Evolutionary conservation across 768 basidiomycete species (phyloP).

Genomic region (Lentinula sp.): DNA sequence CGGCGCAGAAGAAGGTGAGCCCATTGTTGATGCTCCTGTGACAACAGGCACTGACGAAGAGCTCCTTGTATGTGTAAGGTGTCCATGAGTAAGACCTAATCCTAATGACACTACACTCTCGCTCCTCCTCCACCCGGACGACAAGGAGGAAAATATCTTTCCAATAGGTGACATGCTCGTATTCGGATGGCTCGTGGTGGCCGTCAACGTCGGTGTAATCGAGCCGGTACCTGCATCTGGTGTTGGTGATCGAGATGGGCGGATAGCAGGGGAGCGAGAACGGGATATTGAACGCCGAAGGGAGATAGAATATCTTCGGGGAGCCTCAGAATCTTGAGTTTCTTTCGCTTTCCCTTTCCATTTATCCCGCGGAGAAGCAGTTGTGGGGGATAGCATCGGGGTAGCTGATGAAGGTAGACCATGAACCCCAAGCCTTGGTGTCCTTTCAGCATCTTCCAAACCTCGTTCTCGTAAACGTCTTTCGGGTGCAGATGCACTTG

Average conservation of each 20-base stretch:
- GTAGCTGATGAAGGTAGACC: neutral
- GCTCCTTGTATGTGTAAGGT: neutral
- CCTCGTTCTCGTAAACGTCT: neutral
- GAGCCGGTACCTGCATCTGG: neutral
- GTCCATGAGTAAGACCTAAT: neutral
- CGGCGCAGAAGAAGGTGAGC: neutral
- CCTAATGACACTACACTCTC: neutral
- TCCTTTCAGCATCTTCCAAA: neutral
- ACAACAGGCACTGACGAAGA: neutral
- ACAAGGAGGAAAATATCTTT: neutral
- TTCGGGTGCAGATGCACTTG: neutral
- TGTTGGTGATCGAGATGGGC: neutral
- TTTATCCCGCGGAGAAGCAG: neutral
- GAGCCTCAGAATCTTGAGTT: neutral
- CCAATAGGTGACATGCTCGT: neutral
- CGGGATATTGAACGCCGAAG: neutral
- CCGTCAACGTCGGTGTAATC: neutral
- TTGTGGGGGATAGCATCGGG: neutral
- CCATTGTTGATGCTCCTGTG: neutral
- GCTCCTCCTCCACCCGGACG: constrained; percentile 1
- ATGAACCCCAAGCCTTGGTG: neutral
- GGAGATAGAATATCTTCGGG: neutral
- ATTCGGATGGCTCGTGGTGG: neutral
- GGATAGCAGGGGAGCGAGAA: neutral
- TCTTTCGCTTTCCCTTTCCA: neutral